Conservation (phyloP, 2,329 filamentous ascomycete genomes). For the Verticillium klebahnii region DNA sequence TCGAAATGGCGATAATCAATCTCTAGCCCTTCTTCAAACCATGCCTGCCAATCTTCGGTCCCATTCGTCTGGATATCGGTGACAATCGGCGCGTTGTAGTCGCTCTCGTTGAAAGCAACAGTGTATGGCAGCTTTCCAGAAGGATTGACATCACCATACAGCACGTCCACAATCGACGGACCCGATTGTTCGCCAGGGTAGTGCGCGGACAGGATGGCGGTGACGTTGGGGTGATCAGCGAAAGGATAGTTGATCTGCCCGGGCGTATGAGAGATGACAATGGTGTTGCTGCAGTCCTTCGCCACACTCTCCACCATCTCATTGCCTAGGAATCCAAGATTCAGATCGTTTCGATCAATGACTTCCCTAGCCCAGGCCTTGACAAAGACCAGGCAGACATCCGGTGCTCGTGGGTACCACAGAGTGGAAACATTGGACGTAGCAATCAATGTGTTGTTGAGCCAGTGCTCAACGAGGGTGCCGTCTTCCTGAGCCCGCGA, state of each 20-base stretch:
- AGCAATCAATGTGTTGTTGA: too few species aligned
- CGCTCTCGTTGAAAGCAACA: conserved; percentile 46
- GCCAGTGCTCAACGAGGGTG: too few species aligned
- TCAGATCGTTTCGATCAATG: too few species aligned
- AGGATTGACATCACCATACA: conserved; percentile 52
- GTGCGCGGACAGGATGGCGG: conserved; percentile 58
- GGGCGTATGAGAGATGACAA: conserved; percentile 60
- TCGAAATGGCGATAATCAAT: conserved; percentile 53
- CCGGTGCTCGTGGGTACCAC: not conserved
- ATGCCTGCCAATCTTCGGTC: conserved; percentile 43
- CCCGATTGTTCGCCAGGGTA: conserved; percentile 65
- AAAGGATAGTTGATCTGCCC: conserved; percentile 57
- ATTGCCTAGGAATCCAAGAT: conserved; percentile 48
- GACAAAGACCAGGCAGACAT: conserved; percentile 9
- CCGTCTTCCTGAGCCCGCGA: not conserved
- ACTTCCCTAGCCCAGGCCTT: conserved; percentile 4
- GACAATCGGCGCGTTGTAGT: conserved; percentile 30
- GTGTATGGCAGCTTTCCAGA: conserved; percentile 61
- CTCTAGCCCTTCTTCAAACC: conserved; percentile 41
- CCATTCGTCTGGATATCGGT: not conserved
- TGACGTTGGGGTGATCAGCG: conserved; percentile 62
- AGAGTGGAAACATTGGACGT: too few species aligned
- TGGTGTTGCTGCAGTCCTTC: conserved; percentile 53
- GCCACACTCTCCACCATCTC: conserved; percentile 54
- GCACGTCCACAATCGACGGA: conserved; percentile 45